phyloP scores from a whole-genome alignment of 345 rosid genomes.

The Trapa bicornis region DNA sequence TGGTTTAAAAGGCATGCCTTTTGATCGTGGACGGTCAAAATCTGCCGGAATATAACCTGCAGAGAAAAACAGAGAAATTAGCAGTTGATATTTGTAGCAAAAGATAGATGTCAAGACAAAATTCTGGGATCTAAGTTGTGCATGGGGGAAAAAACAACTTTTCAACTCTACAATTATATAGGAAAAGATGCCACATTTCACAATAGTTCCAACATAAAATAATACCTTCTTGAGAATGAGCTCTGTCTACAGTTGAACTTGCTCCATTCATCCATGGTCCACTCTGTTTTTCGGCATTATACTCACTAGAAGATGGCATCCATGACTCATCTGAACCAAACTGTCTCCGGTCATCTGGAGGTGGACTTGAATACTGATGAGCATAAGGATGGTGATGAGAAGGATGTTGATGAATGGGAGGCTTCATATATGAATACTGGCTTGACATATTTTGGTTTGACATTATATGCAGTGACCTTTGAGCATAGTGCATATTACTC shows the following conservation, averaged over 20 bases:
- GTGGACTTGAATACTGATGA: slow-evolving; percentile 39
- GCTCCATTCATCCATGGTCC: slow-evolving; percentile 58
- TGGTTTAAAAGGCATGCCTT: slow-evolving; percentile 46
- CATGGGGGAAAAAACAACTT: too few species aligned
- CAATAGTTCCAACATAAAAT: background rate
- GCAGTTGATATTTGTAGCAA: background rate
- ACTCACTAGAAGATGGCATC: slow-evolving; percentile 49
- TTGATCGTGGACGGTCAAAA: slow-evolving; percentile 48
- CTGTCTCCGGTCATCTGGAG: slow-evolving; percentile 50
- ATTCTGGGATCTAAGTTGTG: too few species aligned
- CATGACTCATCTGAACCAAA: slow-evolving; percentile 55
- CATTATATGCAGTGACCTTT: slow-evolving; percentile 39
- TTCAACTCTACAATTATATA: too few species aligned
- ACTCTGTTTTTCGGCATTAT: slow-evolving; percentile 37
- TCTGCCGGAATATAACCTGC: slow-evolving; percentile 66
- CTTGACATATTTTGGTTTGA: slow-evolving; percentile 42
- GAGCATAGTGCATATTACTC: slow-evolving; percentile 35
- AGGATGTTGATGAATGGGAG: slow-evolving; percentile 47
- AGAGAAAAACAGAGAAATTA: background rate
- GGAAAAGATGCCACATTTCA: background rate
- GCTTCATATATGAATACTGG: slow-evolving; percentile 50
- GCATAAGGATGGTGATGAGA: slow-evolving; percentile 42
- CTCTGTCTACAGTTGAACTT: slow-evolving; percentile 39
- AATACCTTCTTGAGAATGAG: slow-evolving; percentile 26
- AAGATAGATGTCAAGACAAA: too few species aligned